Evolutionary conservation across 2,329 filamentous ascomycete species (phyloP).

Genomic region (Myriangium duriaei): DNA sequence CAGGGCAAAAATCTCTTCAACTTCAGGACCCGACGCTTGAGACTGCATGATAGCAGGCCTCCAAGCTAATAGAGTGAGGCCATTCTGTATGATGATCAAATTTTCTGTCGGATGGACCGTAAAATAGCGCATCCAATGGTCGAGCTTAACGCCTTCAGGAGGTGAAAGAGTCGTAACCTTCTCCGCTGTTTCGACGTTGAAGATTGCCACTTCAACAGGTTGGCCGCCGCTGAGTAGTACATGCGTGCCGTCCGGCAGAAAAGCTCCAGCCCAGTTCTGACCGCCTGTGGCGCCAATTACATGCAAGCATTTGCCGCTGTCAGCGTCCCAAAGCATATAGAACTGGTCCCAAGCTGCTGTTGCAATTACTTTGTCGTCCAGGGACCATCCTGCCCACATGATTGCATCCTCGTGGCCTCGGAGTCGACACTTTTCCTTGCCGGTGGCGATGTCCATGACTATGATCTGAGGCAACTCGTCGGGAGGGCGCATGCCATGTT

Average conservation of each 20-base stretch:
- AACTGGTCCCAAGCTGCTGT: conserved; percentile 14
- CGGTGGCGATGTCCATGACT: conserved; percentile 6
- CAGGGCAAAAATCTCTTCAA: neutral
- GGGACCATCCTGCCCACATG: conserved; percentile 14
- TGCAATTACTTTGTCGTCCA: conserved; percentile 12
- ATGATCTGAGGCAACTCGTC: conserved; percentile 12
- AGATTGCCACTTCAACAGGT: neutral
- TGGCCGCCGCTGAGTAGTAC: conserved; percentile 9
- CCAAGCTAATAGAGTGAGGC: neutral
- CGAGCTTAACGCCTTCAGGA: neutral
- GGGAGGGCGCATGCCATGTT: conserved; percentile 10
- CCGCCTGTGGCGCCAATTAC: conserved; percentile 9
- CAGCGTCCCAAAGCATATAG: conserved; percentile 13
- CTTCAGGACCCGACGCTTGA: neutral
- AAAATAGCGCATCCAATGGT: neutral
- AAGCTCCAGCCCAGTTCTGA: conserved; percentile 13
- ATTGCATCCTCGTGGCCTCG: conserved; percentile 14
- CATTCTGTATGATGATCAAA: neutral
- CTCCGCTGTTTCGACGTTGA: neutral
- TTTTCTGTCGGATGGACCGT: neutral
- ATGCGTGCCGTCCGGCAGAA: conserved; percentile 12
- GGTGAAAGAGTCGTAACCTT: neutral
- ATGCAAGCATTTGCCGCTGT: conserved; percentile 8
- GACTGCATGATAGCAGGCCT: neutral
- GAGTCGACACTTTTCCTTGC: neutral